Base-by-base conservation (phyloP, 106 monocot genomes). In the Dendrobium nobile region DNA sequence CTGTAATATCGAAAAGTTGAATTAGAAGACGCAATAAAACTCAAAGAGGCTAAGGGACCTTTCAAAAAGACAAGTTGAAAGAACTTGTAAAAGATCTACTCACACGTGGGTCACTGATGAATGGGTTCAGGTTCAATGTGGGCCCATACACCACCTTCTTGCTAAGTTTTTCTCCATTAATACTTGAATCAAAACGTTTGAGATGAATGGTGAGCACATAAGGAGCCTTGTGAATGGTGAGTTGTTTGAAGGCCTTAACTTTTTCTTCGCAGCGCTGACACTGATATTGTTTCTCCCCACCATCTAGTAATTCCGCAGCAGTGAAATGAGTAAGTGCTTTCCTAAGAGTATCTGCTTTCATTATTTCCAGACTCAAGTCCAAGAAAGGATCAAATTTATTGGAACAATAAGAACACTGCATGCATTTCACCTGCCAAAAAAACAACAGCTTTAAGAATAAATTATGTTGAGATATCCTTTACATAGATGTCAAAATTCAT, bases 201-300 rank as follows among this genome's bases (percentile, higher is more conserved):
- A 99, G 88, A 90, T 99, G 99, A 85, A 99, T 88, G 19, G 93
- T 85, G 26, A 99, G 93, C 41, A 99, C 99, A 89, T 90, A 85
- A 45, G 99, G 99, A 4, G 91, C 88, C 80, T 92, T 99, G 47
- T 99, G 80, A 82, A 99, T 85, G 42, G 91, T 93, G 47, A 99
- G 88, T 67, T 86, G 88, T 47, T 99, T 99, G 37, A 75, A 64
- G 2, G 99, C 99, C 82, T 79, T 82, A 44, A 99, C 99, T 88
- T 99, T 95, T 75, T 88, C 85, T 68, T 91, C 91, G 82, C 99
- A 99, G 7, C 77, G 88, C 43, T 88, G 90, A 58, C 99, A 99
- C 41, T 93, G 89, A 73, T 95, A 99, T 20, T 91, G 90, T 55
- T 73, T 91, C 76, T 90, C 88, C 5, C 99, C 99, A 65, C 90